Base-by-base conservation (phyloP, 2,329 filamentous ascomycete genomes). In the Nectriaceae sp. region DNA sequence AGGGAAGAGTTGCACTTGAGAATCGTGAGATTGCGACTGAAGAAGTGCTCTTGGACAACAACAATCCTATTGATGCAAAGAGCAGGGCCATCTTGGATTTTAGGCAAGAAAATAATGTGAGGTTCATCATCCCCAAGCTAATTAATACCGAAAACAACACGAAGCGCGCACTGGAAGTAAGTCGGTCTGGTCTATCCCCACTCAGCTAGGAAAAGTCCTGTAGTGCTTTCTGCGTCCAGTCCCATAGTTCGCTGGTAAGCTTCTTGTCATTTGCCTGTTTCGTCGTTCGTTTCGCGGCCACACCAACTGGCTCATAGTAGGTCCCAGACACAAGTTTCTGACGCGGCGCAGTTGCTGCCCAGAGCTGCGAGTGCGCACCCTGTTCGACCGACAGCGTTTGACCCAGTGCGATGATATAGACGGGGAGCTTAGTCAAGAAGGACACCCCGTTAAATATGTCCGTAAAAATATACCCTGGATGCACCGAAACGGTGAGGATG, bases 291-390 rank as follows among this genome's bases (percentile, higher is more conserved):
- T 18, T n/a, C 24, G 16, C 19, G 21, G n/a, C n/a, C n/a, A 26
- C 24, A 19, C 40, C 40, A 16, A 42, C 40, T 21, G 22, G 40
- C 40, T 42, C 40, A 24, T 42, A 42, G 19, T 29, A 29, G 26
- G 21, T n/a, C 13, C 40, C 40, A 16, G 21, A 29, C 16, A 18
- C 10, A 42, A 11, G 22, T 42, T 42, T 4, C 24, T 20, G 21
- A 16, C 4, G n/a, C 16, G 15, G 21, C 40, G 21, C 21, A 42
- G 26, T 15, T 10, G 26, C 4, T 29, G 40, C 21, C 40, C 40
- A 42, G 19, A 26, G n/a, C n/a, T 42, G 40, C 16, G n/a, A 29
- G n/a, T 13, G 10, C 19, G 15, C 15, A 18, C 40, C 22, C n/a
- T n/a, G 22, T 21, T 42, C 40, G 19, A n/a, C 11, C 5, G 40